Base-by-base conservation (phyloP, 352 stramenopile genomes). In the Globisporangium cystogenes region DNA sequence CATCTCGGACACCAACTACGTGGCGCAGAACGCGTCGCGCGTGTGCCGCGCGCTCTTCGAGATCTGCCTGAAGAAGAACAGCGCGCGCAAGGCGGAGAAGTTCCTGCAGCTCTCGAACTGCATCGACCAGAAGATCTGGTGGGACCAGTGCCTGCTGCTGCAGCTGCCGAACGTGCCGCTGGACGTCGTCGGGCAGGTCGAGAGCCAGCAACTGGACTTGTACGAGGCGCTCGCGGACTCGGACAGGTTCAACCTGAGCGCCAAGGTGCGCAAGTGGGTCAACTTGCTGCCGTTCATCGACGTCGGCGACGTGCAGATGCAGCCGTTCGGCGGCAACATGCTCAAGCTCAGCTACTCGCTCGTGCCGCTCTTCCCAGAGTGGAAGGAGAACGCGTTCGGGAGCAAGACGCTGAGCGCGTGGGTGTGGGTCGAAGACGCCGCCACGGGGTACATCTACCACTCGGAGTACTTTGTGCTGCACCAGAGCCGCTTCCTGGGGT, bases 1-100 rank as follows among this genome's bases (percentile, higher is more conserved):
- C 2, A 98, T 98, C 54, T 98, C 93, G 10, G 98, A 99, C 76
- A 99, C 93, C 4, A 99, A 99, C 59, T 99, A 99, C 74, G 96
- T 99, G 7, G 96, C 95, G 18, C 96, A 99, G 50, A 99, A 99
- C 66, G 97, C 96, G 10, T 96, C 93, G 35, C 86, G 98, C 46
- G 96, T 99, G 27, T 94, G 96, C 15, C 85, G 97, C 23, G 97
- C 97, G 23, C 70, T 99, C 33, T 99, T 99, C 75, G 98, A 99
- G 72, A 99, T 99, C 53, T 98, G 79, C 27, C 55, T 98, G 39
- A 93, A 96, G 59, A 91, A 95, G 51, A 82, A 95, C 48, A 96
- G 80, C 60, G 82, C 81, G 23, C 67, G 68, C 4, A 76, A 88
- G n/a, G 87, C 89, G 0, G 71, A 97, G 21, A 98, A 96, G 56